These are phyloP conservation scores for Coemansia interrupta DNA, from an alignment of 192 early-diverging fungal genomes.

Conservation along the genomic window DNA sequence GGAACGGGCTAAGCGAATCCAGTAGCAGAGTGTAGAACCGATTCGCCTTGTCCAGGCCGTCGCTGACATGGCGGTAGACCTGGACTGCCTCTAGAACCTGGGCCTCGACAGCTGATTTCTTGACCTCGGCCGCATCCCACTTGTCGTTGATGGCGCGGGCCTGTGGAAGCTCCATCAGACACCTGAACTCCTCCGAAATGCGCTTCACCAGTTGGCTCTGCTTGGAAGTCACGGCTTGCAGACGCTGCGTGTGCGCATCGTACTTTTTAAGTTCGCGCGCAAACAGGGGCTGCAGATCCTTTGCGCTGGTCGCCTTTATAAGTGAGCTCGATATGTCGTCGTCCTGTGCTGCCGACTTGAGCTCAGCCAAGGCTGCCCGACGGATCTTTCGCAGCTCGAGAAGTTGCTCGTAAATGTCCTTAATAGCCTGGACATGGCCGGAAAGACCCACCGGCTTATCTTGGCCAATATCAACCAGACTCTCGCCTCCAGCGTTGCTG, in stretches of 20 bases:
- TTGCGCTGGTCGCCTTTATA: conserved; percentile 55
- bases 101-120: conserved; percentile 62
- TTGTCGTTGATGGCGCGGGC: conserved; percentile 62
- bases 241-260: conserved; percentile 69
- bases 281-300: conserved; percentile 88
- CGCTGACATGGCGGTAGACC: conserved; percentile 62
- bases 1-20: conserved; percentile 52
- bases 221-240: conserved; percentile 67
- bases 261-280: conserved; percentile 89
- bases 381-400: conserved; percentile 41
- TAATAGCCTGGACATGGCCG: conserved; percentile 39
- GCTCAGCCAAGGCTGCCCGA: conserved; percentile 55
- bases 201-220: conserved; percentile 74
- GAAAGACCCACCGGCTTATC: conserved; percentile 41
- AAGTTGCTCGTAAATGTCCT: conserved; percentile 43
- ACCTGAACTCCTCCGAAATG: conserved; percentile 70
- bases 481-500: conserved; percentile 40
- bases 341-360: conserved; percentile 57
- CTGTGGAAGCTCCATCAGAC: conserved; percentile 68
- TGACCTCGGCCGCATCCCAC: conserved; percentile 65
- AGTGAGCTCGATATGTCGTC: conserved; percentile 75
- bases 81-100: conserved; percentile 65
- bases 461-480: conserved; percentile 59
- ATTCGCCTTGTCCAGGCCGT: conserved; percentile 57
- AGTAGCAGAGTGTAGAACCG: conserved; percentile 59